phyloP scores from a whole-genome alignment of 2,329 filamentous ascomycete species.

The Penicillium sp. region DNA sequence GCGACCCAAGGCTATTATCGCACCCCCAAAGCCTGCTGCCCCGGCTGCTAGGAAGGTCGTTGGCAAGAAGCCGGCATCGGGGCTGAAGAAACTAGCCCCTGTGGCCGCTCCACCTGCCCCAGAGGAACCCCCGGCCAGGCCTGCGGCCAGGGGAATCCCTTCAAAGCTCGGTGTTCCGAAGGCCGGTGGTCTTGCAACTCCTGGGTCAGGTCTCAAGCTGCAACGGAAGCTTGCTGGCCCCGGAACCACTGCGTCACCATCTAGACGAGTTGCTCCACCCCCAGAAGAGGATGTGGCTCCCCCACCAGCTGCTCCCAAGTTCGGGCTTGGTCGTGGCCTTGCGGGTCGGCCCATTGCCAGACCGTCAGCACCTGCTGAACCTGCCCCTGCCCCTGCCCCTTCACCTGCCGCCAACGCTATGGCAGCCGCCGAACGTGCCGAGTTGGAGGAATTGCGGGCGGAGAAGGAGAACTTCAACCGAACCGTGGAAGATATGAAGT shows the following conservation, averaged over 20 bases:
- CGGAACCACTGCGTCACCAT: conserved; percentile 42
- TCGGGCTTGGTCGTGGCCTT: conserved; percentile 71
- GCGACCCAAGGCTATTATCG: conserved; percentile 75
- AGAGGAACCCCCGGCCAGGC: conserved; percentile 43
- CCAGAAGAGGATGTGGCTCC: conserved; percentile 46
- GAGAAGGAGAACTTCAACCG: conserved; percentile 76
- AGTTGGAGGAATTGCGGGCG: conserved; percentile 74
- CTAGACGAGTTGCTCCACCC: conserved; percentile 45
- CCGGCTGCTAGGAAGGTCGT: conserved; percentile 58
- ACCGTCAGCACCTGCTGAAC: conserved; percentile 51
- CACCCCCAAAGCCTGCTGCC: conserved; percentile 58
- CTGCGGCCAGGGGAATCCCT: conserved; percentile 39
- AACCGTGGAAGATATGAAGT: conserved; percentile 74
- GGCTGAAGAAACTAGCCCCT: conserved; percentile 50
- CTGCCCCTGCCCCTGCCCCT: conserved; percentile 47
- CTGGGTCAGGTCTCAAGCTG: conserved; percentile 43
- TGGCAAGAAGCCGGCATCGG: conserved; percentile 52
- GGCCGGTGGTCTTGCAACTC: conserved; percentile 41
- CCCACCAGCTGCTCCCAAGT: conserved; percentile 48
- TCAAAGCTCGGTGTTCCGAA: conserved; percentile 49
- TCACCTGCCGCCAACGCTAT: conserved; percentile 63
- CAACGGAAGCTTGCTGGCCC: conserved; percentile 45
- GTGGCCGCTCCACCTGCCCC: conserved; percentile 29
- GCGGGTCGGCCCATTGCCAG: conserved; percentile 83
- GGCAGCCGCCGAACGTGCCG: conserved; percentile 66